These are phyloP conservation scores for Cavenderia fasciculata DNA, from an alignment of 78 protist species.

Conservation along the genomic window DNA sequence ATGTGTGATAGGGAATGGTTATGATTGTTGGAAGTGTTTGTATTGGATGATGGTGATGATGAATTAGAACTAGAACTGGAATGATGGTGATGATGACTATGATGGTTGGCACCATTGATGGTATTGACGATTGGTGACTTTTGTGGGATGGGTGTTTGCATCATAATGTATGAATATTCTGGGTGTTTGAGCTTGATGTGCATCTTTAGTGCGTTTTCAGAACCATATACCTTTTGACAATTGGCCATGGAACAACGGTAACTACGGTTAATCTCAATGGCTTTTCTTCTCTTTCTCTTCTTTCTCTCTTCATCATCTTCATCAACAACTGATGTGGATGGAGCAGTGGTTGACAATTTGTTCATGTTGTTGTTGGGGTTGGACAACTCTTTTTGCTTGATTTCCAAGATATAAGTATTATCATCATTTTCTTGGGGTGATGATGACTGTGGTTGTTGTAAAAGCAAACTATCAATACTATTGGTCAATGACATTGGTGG, in stretches of 20 bases:
- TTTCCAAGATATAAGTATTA: too few species aligned
- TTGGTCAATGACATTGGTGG: not conserved
- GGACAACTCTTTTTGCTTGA: not conserved
- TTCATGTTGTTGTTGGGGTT: not conserved
- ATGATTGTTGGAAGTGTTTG: too few species aligned
- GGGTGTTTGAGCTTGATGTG: conserved; percentile 82
- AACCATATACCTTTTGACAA: conserved; percentile 75
- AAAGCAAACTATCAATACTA: not conserved
- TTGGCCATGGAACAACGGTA: conserved; percentile 69
- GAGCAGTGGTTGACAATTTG: not conserved
- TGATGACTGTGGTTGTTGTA: not conserved
- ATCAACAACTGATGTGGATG: conserved; percentile 6
- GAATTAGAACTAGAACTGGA: too few species aligned
- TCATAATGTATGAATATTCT: conserved; percentile 60
- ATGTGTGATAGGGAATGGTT: too few species aligned
- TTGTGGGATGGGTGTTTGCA: conserved; percentile 70
- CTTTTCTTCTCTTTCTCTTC: conserved; percentile 80
- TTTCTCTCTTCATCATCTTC: conserved; percentile 54
- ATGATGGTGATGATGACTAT: too few species aligned
- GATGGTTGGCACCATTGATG: too few species aligned
- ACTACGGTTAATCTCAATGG: conserved; percentile 61
- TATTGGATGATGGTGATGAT: too few species aligned
- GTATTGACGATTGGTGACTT: conserved; percentile 49
- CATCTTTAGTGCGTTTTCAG: conserved; percentile 75
- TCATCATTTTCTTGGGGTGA: not conserved